Base-by-base conservation (phyloP, 257 asterid species). In the Ophiorrhiza pumila region DNA sequence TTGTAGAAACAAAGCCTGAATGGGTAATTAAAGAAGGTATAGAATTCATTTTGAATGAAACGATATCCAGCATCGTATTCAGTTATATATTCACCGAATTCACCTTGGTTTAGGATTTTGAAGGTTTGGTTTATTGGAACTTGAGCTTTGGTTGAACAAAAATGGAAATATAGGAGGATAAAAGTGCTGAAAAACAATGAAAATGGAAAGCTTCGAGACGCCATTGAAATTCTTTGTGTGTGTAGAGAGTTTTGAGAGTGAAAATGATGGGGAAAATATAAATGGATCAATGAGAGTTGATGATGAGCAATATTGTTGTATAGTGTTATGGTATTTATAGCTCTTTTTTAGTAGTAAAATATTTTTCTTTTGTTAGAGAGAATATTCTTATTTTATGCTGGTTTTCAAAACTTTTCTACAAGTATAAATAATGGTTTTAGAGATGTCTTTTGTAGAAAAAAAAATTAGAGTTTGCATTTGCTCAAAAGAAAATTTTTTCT, bases 41-140 rank as follows among this genome's bases (percentile, higher is more conserved):
- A 41, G 62, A 22, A 61, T 20, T 60, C 69, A 5, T 17, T 58
- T 6, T 23, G 4, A 4, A 74, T 65, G 27, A 68, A 5, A 18
- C 78, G 78, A 74, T 74, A 74, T 0, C 29, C 29, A 0, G 78
- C 78, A 1, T 52, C 72, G 29, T 74, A 74, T 74, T 74, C 78
- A 14, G 71, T 47, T 17, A 67, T 72, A 50, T 31, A 46, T 3
- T 72, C 76, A 1, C 76, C 76, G 8, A 60, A 60, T 32, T 20
- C 49, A 13, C 76, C 76, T 46, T 61, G 32, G 43, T 72, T 72
- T n/a, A 60, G 27, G 31, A 72, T 31, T n/a, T 31, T 45, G 69
- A 72, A 72, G 69, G 69, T 72, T n/a, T 60, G 17, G 61, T 60
- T 72, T 4, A 57, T 5, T 37, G 76, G 76, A 22, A 72, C 69